phyloP scores from a whole-genome alignment of 768 basidiomycete species.

The Panaeolus papilionaceus region DNA sequence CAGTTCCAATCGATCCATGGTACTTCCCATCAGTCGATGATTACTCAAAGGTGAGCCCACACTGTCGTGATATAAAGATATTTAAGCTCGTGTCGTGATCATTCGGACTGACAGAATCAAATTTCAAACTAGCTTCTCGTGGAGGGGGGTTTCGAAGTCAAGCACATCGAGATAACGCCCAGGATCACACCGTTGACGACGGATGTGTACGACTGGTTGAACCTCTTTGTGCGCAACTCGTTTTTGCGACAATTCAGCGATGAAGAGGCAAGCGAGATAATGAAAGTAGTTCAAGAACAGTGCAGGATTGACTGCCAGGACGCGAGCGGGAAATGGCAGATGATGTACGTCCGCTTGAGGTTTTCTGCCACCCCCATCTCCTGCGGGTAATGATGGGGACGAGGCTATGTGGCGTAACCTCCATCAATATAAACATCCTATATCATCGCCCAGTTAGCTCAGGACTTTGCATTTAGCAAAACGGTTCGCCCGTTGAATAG shows the following conservation, averaged over 20 bases:
- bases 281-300: conserved; percentile 65
- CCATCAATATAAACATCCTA: conserved; percentile 16
- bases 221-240: conserved; percentile 65
- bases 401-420: not conserved
- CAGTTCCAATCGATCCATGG: conserved; percentile 76
- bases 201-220: conserved; percentile 70
- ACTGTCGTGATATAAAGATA: not conserved
- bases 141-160: conserved; percentile 60
- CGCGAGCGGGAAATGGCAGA: conserved; percentile 63
- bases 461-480: conserved; percentile 18
- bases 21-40: conserved; percentile 79
- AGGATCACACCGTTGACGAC: conserved; percentile 57
- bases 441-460: conserved; percentile 7
- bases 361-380: conserved; percentile 51
- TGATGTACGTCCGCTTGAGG: conserved; percentile 78
- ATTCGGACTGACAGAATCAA: conserved; percentile 4
- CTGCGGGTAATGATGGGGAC: conserved; percentile 6
- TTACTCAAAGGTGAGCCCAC: conserved; percentile 57
- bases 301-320: conserved; percentile 64
- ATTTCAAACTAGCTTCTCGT: conserved; percentile 53
- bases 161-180: conserved; percentile 59
- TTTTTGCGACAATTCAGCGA: conserved; percentile 62
- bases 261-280: conserved; percentile 60
- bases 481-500: conserved; percentile 6
- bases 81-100: conserved; percentile 13